These are phyloP conservation scores for Allium fistulosum DNA, from an alignment of 106 monocot genomes.

Conservation along the genomic window DNA sequence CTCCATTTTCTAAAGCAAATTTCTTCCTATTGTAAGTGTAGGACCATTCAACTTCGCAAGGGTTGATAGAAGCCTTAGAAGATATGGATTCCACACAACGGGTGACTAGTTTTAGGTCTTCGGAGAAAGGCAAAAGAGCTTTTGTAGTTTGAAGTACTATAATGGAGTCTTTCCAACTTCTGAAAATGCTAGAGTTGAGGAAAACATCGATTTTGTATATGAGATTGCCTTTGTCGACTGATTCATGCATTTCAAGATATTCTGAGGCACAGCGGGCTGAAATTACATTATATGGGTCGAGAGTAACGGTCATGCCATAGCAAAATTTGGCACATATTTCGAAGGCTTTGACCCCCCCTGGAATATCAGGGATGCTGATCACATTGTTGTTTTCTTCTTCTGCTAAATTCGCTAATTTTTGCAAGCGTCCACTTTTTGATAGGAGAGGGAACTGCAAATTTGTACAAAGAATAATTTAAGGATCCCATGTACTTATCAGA, in stretches of 20 bases:
- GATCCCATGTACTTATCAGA: not conserved
- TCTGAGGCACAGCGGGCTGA: constrained; percentile 57
- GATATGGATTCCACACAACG: constrained; percentile 61
- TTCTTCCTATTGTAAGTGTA: constrained; percentile 40
- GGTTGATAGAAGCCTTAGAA: constrained; percentile 48
- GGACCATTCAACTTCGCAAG: constrained; percentile 53
- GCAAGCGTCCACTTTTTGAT: constrained; percentile 42
- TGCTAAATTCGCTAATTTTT: constrained; percentile 19
- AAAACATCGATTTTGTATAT: constrained; percentile 67
- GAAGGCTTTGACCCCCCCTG: constrained; percentile 41
- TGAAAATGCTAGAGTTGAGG: constrained; percentile 44
- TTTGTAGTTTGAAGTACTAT: constrained; percentile 53
- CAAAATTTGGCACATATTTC: constrained; percentile 59
- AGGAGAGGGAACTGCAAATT: constrained; percentile 40
- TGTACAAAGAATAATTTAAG: not conserved
- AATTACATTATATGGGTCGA: constrained; percentile 60
- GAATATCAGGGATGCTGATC: constrained; percentile 30
- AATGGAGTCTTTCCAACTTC: constrained; percentile 75
- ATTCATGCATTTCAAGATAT: constrained; percentile 65
- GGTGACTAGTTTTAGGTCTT: constrained; percentile 42
- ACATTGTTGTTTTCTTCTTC: constrained; percentile 23
- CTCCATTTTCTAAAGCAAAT: constrained; percentile 14
- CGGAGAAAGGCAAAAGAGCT: constrained; percentile 39
- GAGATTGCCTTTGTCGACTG: constrained; percentile 57
- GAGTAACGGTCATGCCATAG: constrained; percentile 49